Base-by-base conservation (phyloP, 306 rosid species). In the Cicer cuneatum region DNA sequence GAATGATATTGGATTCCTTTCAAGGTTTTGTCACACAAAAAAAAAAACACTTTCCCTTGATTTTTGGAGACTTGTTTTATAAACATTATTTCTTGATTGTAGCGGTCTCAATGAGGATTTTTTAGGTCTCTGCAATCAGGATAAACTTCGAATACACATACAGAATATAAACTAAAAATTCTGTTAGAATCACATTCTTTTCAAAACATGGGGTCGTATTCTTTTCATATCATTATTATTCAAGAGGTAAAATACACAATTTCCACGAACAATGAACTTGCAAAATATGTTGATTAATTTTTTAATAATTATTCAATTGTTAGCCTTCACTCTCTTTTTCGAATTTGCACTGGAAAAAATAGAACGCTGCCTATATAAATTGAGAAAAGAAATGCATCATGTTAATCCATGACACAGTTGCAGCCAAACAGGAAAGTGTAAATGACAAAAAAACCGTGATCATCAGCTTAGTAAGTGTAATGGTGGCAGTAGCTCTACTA, bases 401-500 rank as follows among this genome's bases (percentile, higher is more conserved):
- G 49, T 33, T 24, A n/a, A 39, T 63, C 12, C 43, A 53, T 52
- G 38, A 14, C 42, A 15, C 8, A 33, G 57, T 29, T 33, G 48
- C 59, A 78, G 82, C 24, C 41, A 16, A 71, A 13, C 64, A 64
- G 0, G 33, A 10, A 43, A 60, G 82, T 12, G 10, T 4, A 29
- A 53, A 10, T 14, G 43, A 43, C 14, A 42, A 60, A 7, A 78
- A 41, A 53, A 53, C 21, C 60, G 11, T 71, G 51, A 78, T 63
- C 24, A 71, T 78, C 43, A 8, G 2, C 60, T 41, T 78, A 1
- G 47, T 47, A 19, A 79, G 64, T 47, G 74, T 54, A 19, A 2
- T 57, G 24, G 70, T 54, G 29, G 19, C n/a, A 16, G 64, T 66
- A 56, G 69, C 64, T 66, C 9, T 79, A 7, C 46, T 79, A 10